Evolutionary conservation across 1,284 basidiomycete genomes (phyloP), one percentile per base, ranked within the genome.

Genomic region (Taiwanofungus camphoratus): DNA sequence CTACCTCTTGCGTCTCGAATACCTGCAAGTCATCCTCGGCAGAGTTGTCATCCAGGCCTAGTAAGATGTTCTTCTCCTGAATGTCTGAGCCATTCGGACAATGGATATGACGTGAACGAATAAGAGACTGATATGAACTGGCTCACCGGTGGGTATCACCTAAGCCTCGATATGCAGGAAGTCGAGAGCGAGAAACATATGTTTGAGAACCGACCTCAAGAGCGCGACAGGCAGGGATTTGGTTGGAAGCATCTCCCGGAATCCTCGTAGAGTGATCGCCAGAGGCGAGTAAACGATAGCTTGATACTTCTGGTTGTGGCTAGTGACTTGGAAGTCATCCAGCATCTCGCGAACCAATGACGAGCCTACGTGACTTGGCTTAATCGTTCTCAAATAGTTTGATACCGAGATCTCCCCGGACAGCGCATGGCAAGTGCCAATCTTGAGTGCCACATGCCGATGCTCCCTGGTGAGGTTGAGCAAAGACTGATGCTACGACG

Each of bases 121-220:
- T 20, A 41, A 21, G 36, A 36, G 36, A 32, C 30, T 8, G 34
- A 36, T 6, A 21, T 33, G 39, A 18, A n/a, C 24, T 45, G 36
- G 42, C 44, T 35, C 22, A 52, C 49, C 48, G 23, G 52, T 52
- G 37, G 58, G 55, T 20, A 56, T 46, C 23, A 60, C 40, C 9
- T 50, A 51, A 23, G 51, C 52, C 27, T 58, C 45, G 5, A 20
- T 39, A 41, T 60, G 56, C 24, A 59, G 47, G 37, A 52, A 54
- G 45, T 44, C 51, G 22, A 58, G 44, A 7, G 48, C 46, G n/a
- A 43, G 16, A 13, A 57, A 44, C 12, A 59, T 30, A 26, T 44
- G 49, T 12, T 33, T 22, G 21, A 50, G 24, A 27, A 46, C 41
- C 11, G 26, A 13, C 36, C 38, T 43, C 18, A 46, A 21, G 9